Conservation (phyloP, 139 green algal species). For the Volvox africanus region DNA sequence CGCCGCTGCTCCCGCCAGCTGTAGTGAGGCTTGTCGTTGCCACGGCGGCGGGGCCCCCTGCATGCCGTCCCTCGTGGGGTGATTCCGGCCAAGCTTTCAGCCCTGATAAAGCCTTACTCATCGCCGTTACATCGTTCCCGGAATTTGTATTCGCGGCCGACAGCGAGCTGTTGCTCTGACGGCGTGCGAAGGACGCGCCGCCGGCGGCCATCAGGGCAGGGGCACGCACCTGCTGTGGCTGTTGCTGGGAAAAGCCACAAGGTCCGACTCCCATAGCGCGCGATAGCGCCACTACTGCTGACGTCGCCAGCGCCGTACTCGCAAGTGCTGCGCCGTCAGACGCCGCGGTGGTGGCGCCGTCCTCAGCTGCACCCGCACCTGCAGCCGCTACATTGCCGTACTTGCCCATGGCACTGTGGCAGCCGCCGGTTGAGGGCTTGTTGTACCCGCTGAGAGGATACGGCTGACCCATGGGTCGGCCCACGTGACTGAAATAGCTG, state of each 20-base stretch:
- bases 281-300: not conserved
- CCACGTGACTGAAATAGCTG: not conserved
- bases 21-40: not conserved
- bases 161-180: conserved; percentile 16
- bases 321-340: not conserved
- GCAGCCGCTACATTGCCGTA: not conserved
- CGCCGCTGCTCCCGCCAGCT: not conserved
- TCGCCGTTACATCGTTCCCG: not conserved
- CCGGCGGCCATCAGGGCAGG: not conserved
- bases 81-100: conserved; percentile 38
- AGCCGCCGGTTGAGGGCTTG: not conserved
- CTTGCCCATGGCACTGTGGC: not conserved
- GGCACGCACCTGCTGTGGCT: not conserved
- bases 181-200: not conserved
- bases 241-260: not conserved
- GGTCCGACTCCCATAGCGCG: not conserved
- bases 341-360: not conserved
- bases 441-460: not conserved
- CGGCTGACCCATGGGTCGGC: not conserved
- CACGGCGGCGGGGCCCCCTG: not conserved
- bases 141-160: not conserved
- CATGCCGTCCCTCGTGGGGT: not conserved
- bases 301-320: not conserved
- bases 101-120: conserved; percentile 13
- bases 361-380: not conserved